Conservation (phyloP, 1,284 basidiomycete species). For the Agroathelia rolfsii region DNA sequence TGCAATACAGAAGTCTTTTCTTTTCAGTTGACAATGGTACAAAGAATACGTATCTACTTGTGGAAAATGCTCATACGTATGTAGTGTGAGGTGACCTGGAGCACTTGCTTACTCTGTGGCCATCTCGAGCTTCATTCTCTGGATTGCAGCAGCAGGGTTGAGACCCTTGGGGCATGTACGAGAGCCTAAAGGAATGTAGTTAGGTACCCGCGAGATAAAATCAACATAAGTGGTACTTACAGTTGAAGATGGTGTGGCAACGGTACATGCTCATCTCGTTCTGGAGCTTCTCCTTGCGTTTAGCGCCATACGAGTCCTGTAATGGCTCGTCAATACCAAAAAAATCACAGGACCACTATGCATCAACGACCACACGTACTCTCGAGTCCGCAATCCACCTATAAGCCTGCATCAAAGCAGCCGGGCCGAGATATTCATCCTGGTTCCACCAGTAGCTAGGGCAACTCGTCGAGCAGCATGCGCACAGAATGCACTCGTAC, state of each 20-base stretch:
- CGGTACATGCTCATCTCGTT: constrained; percentile 92
- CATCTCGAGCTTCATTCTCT: constrained; percentile 84
- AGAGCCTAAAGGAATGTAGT: constrained; percentile 38
- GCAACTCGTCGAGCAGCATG: constrained; percentile 95
- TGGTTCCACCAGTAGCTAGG: constrained; percentile 99
- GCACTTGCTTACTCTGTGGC: constrained; percentile 63
- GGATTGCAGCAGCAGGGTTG: constrained; percentile 83
- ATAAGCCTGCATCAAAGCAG: constrained; percentile 92
- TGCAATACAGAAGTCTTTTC: too few species aligned
- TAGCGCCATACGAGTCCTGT: constrained; percentile 71
- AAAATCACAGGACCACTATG: too few species aligned
- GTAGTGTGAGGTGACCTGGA: too few species aligned
- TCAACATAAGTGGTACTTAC: constrained; percentile 33
- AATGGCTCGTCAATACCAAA: neutral
- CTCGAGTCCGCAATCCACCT: constrained; percentile 98
- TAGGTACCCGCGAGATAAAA: neutral
- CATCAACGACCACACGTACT: constrained; percentile 37
- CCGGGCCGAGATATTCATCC: constrained; percentile 96
- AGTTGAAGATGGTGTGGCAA: constrained; percentile 96
- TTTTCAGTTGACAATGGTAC: too few species aligned
- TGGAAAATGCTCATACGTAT: too few species aligned
- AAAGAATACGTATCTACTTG: too few species aligned
- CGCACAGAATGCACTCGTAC: constrained; percentile 93
- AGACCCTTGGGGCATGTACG: constrained; percentile 94
- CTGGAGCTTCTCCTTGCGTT: constrained; percentile 88